Conservation (phyloP, 495 filamentous ascomycete species). For the Endocarpon pusillum region DNA sequence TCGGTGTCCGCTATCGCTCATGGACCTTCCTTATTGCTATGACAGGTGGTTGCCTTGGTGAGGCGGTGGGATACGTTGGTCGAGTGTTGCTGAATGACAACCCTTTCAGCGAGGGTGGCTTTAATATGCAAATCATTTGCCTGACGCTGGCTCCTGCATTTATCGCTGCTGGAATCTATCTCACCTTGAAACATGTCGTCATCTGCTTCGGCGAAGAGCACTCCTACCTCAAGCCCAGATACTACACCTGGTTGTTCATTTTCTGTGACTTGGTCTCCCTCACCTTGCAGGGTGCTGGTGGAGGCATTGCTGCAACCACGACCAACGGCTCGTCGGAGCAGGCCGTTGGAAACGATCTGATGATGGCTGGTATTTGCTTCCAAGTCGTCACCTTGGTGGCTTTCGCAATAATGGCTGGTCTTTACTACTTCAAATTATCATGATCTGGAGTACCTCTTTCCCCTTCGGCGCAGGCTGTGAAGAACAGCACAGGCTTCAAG, state of each 20-base stretch:
- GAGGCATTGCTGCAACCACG: constrained; percentile 38
- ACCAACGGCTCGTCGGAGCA: constrained; percentile 19
- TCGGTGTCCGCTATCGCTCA: constrained; percentile 39
- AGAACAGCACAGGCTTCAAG: no score
- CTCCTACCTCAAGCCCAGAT: constrained; percentile 36
- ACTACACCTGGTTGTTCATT: constrained; percentile 54
- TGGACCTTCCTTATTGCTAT: constrained; percentile 43
- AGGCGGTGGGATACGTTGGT: constrained; percentile 40
- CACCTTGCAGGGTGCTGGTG: constrained; percentile 45
- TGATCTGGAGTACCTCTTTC: no score
- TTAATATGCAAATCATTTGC: constrained; percentile 51
- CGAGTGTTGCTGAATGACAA: constrained; percentile 41
- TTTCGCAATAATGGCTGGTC: no score
- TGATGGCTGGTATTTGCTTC: constrained; percentile 53
- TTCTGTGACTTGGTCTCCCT: constrained; percentile 47
- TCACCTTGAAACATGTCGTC: constrained; percentile 49
- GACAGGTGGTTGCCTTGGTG: constrained; percentile 27
- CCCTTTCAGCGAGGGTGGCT: constrained; percentile 39
- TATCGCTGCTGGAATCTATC: constrained; percentile 46
- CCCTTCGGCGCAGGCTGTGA: no score
- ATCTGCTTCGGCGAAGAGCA: constrained; percentile 34
- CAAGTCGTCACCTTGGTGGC: constrained; percentile 47
- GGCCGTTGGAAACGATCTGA: constrained; percentile 40
- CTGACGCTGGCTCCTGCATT: constrained; percentile 50
- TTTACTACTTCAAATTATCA: no score